Conservation (phyloP, 164 flowering plant species). For the Taxillus chinensis region DNA sequence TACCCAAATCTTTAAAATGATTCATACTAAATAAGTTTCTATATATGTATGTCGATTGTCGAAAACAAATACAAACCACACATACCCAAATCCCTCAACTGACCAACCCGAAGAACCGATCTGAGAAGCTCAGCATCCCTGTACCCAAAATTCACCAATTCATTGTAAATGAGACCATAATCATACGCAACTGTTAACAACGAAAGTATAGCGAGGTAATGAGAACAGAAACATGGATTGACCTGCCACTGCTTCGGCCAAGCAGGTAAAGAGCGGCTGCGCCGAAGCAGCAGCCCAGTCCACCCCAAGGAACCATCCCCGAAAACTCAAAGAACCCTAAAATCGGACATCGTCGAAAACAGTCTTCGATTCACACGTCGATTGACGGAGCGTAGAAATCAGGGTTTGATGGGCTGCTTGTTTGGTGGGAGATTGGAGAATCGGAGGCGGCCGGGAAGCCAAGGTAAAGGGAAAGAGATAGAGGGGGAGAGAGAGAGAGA, state of each 20-base stretch:
- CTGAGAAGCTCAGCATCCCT: conserved; percentile 81
- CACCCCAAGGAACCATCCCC: conserved; percentile 85
- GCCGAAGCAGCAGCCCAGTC: conserved; percentile 80
- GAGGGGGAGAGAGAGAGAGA: no score
- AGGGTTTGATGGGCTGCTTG: no score
- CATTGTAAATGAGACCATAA: neutral
- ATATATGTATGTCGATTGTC: no score
- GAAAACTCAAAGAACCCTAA: neutral
- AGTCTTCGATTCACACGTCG: neutral
- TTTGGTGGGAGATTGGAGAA: no score
- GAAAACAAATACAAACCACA: neutral
- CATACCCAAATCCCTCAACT: conserved; percentile 86
- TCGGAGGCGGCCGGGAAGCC: no score
- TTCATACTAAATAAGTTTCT: neutral
- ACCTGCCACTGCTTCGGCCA: conserved; percentile 92
- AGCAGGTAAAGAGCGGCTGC: conserved; percentile 90
- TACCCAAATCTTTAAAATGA: neutral
- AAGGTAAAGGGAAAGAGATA: no score
- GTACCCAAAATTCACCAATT: conserved; percentile 9
- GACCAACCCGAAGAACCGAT: conserved; percentile 66
- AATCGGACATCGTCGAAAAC: neutral
- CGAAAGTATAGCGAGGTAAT: neutral
- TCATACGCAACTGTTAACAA: neutral
- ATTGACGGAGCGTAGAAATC: no score
- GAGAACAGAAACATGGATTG: neutral